Evolutionary conservation across 768 basidiomycete genomes (phyloP), one percentile per base, ranked within the genome.

Genomic region (Tricholoma flavovirens): DNA sequence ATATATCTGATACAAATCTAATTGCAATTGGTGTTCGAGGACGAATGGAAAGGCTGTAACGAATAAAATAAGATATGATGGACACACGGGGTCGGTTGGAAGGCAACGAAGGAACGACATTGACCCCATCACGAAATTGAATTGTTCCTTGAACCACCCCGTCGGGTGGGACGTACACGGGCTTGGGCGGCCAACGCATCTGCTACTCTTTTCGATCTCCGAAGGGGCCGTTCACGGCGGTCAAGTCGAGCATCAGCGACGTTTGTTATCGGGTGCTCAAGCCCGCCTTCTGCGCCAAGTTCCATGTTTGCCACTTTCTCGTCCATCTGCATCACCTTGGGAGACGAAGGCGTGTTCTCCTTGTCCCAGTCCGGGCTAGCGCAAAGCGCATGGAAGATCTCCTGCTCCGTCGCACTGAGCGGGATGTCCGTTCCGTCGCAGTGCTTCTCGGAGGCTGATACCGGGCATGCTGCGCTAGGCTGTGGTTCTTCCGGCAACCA

Each of bases 121-220:
- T 56, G 29, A 32, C 21, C 52, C 60, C 15, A 51, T 70, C 64
- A 76, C 56, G 72, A 76, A 40, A 75, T 63, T 17, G 72, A 75
- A 29, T 49, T 49, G 56, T 74, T 76, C 52, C 75, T 67, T 9
- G 74, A 69, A 6, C 71, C 67, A 46, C 77, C 75, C 59, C 75
- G 69, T 56, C 73, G 70, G 36, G 73, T 72, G 29, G 26, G 14
- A 38, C 75, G 73, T 51, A 74, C 75, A 43, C 74, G 75, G 49
- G 74, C 73, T 36, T 80, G 76, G 7, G 78, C 78, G 48, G 79
- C 78, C 43, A 75, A 71, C 15, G 82, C 80, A 56, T 81, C 76
- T 29, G 86, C 85, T 19, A 88, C 86, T 46, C 88, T 75, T 71
- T 83, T 86, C 58, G 88, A 90, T 57, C 86, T 76, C 26, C 84